Conservation (phyloP, 345 rosid genomes). For the Nasturtium officinale region DNA sequence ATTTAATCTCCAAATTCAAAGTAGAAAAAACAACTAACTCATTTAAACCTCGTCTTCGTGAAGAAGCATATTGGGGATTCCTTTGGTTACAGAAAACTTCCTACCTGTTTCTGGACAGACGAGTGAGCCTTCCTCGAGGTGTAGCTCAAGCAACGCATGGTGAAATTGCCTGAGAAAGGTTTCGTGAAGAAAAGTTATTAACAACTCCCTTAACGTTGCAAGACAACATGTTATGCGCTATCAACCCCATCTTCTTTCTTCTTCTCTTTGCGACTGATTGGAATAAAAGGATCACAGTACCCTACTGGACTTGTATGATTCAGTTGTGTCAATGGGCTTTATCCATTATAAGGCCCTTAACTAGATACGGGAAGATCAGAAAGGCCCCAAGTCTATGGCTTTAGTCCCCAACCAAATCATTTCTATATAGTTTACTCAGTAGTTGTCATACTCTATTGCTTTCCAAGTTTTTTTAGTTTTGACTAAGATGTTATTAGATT, state of each 20-base stretch:
- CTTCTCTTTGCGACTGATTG: slow-evolving; percentile 10
- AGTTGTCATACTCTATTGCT: too few species aligned
- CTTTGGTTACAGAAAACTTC: slow-evolving; percentile 62
- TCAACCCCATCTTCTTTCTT: slow-evolving; percentile 58
- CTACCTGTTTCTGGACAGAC: slow-evolving; percentile 78
- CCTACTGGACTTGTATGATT: background rate
- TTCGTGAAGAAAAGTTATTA: slow-evolving; percentile 77
- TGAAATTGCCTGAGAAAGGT: slow-evolving; percentile 61
- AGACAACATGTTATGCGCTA: slow-evolving; percentile 82
- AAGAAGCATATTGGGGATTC: slow-evolving; percentile 87
- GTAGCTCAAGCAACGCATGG: slow-evolving; percentile 78
- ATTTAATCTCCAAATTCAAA: background rate
- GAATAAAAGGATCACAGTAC: too few species aligned
- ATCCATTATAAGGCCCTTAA: slow-evolving; percentile 17
- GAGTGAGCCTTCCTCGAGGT: slow-evolving; percentile 78
- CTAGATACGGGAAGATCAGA: background rate
- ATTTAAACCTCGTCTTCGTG: slow-evolving; percentile 76
- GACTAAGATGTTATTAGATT: background rate
- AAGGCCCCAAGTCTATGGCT: background rate
- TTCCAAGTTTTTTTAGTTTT: background rate
- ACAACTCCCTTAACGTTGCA: slow-evolving; percentile 78
- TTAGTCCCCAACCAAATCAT: too few species aligned
- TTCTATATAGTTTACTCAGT: too few species aligned
- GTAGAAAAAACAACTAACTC: background rate
- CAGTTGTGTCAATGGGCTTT: slow-evolving; percentile 12